phyloP scores from a whole-genome alignment of 2,329 filamentous ascomycete species.

The Colletotrichum sojae region DNA sequence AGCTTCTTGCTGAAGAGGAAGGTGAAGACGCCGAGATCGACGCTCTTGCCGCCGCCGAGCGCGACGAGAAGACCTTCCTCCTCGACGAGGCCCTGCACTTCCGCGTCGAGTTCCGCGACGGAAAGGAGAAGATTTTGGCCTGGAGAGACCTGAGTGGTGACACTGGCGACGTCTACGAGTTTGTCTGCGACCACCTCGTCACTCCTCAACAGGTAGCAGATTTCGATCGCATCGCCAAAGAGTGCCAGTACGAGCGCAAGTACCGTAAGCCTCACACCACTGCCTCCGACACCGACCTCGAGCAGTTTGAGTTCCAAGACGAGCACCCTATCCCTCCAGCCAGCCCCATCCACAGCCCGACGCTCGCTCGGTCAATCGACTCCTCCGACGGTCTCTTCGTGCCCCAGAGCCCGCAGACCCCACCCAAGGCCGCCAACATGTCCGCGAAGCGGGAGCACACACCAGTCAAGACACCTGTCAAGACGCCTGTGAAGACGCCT shows the following conservation, averaged over 20 bases:
- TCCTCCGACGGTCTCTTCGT: constrained; percentile 69
- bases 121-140: constrained; percentile 87
- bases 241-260: constrained; percentile 99
- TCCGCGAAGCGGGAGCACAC: constrained; percentile 58
- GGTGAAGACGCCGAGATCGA: constrained; percentile 85
- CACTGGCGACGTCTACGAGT: constrained; percentile 95
- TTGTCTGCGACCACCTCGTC: constrained; percentile 87
- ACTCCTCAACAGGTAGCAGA: constrained; percentile 79
- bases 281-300: constrained; percentile 85
- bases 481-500: constrained; percentile 47
- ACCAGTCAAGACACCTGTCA: constrained; percentile 44
- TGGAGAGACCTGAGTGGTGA: constrained; percentile 97
- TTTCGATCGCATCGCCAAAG: constrained; percentile 86
- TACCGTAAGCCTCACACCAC: constrained; percentile 84
- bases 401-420: constrained; percentile 35
- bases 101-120: constrained; percentile 84
- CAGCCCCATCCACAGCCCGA: constrained; percentile 73
- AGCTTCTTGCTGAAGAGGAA: constrained; percentile 90
- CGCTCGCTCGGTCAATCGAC: constrained; percentile 68
- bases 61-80: constrained; percentile 97
- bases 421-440: constrained; percentile 64
- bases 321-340: constrained; percentile 75
- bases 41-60: constrained; percentile 79
- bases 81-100: constrained; percentile 94
- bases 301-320: constrained; percentile 83